Evolutionary conservation across 768 basidiomycete genomes (phyloP), one percentile per base, ranked within the genome.

Genomic region (Sarcomyxa edulis): DNA sequence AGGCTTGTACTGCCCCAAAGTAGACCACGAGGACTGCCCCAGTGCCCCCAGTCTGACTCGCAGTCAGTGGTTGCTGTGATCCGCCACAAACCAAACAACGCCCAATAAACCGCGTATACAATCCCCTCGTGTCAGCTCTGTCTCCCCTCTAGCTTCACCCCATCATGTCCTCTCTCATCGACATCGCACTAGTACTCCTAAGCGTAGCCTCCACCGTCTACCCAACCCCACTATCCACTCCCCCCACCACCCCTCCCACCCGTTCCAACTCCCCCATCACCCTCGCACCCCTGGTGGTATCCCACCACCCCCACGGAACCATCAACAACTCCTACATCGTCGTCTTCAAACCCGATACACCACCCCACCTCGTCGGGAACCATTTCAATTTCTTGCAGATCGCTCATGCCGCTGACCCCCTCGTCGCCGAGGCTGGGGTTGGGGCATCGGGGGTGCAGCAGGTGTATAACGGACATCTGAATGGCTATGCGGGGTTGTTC

Each of bases 281-380:
- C 11, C 57, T 79, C 33, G 86, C 85, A 7, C 84, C 85, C 21
- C 61, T 88, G 35, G 46, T 72, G 39, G 71, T 66, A 25, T 64
- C 64, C 26, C 64, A 76, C 45, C 81, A 84, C 53, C 74, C 78
- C 37, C 79, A 86, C 61, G 79, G 81, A 36, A 68, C 76, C 40
- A 65, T 94, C 57, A 81, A 85, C 66, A 84, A 94, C 70, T 87
- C 89, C n/a, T 98, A 97, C 67, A 91, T 98, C 46, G 78, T 98
- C 58, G 74, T 92, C 56, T 71, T 98, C 47, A 91, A 89, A 72
- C 71, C 80, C 43, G 80, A 76, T 40, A 46, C 83, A 9, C 68
- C 78, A 4, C 51, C 69, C 7, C 59, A 68, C 12, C 63, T 81
- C 27, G 68, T 84, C 57, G 63, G 76, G 51, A 85, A 82, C 60